Percentiles rank a stretch among this genome's conserved stretches.
Evolutionary conservation across 352 stramenopile species (phyloP).

Genomic region (Phytophthora tubulina): DNA sequence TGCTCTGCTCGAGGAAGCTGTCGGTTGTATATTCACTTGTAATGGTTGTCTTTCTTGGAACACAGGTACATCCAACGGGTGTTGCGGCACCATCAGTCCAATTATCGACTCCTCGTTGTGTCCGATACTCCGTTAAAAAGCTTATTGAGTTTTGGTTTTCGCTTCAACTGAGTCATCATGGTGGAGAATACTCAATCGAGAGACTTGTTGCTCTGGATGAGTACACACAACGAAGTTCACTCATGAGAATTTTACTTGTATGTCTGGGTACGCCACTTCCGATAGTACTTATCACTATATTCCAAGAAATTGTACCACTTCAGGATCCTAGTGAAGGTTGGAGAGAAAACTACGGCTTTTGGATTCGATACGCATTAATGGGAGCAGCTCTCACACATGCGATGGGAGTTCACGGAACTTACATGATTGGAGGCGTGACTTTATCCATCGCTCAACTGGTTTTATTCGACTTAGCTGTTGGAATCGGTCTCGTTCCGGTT

Average conservation of each 20-base stretch:
- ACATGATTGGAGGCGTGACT: slow-evolving; percentile 1
- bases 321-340: slow-evolving; percentile 8
- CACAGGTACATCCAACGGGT: too few species aligned
- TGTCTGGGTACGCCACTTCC: slow-evolving; percentile 18
- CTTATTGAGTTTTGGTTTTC: slow-evolving; percentile 1
- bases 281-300: background rate
- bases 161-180: slow-evolving; percentile 28
- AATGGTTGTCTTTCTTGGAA: too few species aligned
- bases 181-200: slow-evolving; percentile 43
- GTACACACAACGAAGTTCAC: slow-evolving; percentile 21
- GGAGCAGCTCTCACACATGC: slow-evolving; percentile 2
- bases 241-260: background rate
- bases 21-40: too few species aligned
- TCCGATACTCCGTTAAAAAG: background rate
- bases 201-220: slow-evolving; percentile 35
- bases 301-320: slow-evolving; percentile 18
- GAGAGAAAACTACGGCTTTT: slow-evolving; percentile 16
- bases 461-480: background rate
- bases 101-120: background rate
- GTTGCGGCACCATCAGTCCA: background rate
- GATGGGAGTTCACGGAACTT: background rate
- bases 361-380: slow-evolving; percentile 15
- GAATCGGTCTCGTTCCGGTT: background rate
- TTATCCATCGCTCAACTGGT: background rate
- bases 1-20: too few species aligned